Percentiles rank a stretch among this genome's conserved stretches.
These are phyloP conservation scores for Corymbia citriodora DNA, from an alignment of 441 rosid genomes.

Conservation along the genomic window DNA sequence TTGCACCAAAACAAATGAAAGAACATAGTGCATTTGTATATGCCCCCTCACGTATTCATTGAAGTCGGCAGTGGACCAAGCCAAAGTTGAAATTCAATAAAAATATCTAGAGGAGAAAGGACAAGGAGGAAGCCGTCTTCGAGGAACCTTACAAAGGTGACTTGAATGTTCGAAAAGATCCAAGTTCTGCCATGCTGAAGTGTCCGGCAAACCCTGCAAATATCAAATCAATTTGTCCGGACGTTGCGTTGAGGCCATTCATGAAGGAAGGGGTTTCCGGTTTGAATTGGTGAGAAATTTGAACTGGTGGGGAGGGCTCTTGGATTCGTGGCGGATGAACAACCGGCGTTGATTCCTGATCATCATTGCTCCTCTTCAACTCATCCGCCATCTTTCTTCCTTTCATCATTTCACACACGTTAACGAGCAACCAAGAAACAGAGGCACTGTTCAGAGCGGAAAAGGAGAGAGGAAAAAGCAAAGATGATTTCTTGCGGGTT, in stretches of 20 bases:
- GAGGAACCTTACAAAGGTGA: not conserved
- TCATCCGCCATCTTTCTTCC: not conserved
- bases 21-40: not conserved
- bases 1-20: not conserved
- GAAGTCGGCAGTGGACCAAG: not conserved
- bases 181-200: not conserved
- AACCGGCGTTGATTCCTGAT: not conserved
- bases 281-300: not conserved
- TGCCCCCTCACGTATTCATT: not conserved
- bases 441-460: not conserved
- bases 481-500: not conserved
- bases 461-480: not conserved
- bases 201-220: not conserved
- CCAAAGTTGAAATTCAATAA: not conserved
- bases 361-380: not conserved
- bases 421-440: not conserved
- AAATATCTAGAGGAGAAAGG: not conserved
- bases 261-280: not conserved
- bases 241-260: not conserved
- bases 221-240: not conserved
- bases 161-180: not conserved
- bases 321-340: not conserved
- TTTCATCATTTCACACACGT: not conserved
- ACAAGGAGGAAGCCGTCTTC: not conserved
- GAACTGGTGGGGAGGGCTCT: not conserved